phyloP scores from a whole-genome alignment of 2,329 filamentous ascomycete genomes.

The Daldinia eschscholtzii region DNA sequence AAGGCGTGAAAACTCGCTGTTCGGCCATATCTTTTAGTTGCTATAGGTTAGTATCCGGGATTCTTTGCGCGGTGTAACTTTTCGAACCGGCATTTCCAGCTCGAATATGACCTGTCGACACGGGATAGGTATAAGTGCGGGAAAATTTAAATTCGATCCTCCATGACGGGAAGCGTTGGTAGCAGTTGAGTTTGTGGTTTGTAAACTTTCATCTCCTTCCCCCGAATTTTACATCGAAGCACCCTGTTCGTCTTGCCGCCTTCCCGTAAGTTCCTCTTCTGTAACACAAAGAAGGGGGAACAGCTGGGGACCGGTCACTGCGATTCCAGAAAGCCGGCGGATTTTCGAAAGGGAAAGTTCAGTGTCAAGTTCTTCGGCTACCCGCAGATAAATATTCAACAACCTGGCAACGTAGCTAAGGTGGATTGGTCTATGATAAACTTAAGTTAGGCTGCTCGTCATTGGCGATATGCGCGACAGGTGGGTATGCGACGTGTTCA shows the following conservation, averaged over 20 bases:
- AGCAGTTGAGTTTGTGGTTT: constrained; percentile 36
- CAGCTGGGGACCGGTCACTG: constrained; percentile 37
- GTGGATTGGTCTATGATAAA: constrained; percentile 22
- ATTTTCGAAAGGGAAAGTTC: constrained; percentile 38
- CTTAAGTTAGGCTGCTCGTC: constrained; percentile 27
- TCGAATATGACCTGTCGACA: constrained; percentile 42
- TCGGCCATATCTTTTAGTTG: constrained; percentile 51
- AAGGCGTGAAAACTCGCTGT: constrained; percentile 51
- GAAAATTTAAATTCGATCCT: constrained; percentile 43
- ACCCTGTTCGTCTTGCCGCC: constrained; percentile 22
- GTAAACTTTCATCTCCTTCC: constrained; percentile 46
- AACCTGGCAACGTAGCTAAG: constrained; percentile 14
- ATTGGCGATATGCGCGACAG: constrained; percentile 40
- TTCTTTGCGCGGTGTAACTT: constrained; percentile 32
- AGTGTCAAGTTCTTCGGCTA: constrained; percentile 39
- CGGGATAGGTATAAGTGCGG: constrained; percentile 15
- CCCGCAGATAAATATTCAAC: constrained; percentile 31
- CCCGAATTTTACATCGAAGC: constrained; percentile 13
- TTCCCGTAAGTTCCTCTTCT: constrained; percentile 32
- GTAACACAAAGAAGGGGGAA: constrained; percentile 37
- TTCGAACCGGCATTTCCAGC: constrained; percentile 40
- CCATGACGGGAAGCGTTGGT: constrained; percentile 45
- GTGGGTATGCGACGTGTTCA: constrained; percentile 41
- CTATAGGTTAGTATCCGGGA: constrained; percentile 46
- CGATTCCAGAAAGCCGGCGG: constrained; percentile 42